phyloP scores from a whole-genome alignment of 2,329 filamentous ascomycete species.

The Claviceps spartinae region DNA sequence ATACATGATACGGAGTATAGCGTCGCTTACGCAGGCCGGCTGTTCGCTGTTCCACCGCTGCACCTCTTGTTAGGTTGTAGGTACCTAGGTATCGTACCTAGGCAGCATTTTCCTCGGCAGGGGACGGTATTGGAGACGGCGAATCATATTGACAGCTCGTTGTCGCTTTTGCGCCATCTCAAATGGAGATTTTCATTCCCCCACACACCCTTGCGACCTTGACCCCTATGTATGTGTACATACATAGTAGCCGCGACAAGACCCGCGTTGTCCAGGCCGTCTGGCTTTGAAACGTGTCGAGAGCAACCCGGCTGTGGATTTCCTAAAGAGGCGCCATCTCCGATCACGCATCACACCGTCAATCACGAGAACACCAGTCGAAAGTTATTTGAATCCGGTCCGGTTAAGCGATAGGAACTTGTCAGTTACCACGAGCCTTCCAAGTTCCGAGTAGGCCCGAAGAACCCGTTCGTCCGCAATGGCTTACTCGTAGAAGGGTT shows the following conservation, averaged over 20 bases:
- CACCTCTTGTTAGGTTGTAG: not conserved
- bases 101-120: not conserved
- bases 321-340: slow-evolving; percentile 11
- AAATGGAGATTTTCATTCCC: not conserved
- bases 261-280: no score
- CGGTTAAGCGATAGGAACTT: not conserved
- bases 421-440: not conserved
- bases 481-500: not conserved
- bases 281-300: not conserved
- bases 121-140: not conserved
- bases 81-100: no score
- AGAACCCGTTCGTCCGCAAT: not conserved
- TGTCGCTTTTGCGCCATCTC: not conserved
- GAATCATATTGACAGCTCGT: not conserved
- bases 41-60: not conserved
- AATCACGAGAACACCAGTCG: not conserved
- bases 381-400: not conserved
- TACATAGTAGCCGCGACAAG: no score
- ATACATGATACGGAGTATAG: not conserved
- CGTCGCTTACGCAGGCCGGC: not conserved
- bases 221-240: not conserved
- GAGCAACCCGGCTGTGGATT: slow-evolving; percentile 6
- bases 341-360: slow-evolving; percentile 3
- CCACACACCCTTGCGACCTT: not conserved
- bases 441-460: not conserved